Base-by-base conservation (phyloP, 2,329 filamentous ascomycete genomes). In the Didymella lethalis region DNA sequence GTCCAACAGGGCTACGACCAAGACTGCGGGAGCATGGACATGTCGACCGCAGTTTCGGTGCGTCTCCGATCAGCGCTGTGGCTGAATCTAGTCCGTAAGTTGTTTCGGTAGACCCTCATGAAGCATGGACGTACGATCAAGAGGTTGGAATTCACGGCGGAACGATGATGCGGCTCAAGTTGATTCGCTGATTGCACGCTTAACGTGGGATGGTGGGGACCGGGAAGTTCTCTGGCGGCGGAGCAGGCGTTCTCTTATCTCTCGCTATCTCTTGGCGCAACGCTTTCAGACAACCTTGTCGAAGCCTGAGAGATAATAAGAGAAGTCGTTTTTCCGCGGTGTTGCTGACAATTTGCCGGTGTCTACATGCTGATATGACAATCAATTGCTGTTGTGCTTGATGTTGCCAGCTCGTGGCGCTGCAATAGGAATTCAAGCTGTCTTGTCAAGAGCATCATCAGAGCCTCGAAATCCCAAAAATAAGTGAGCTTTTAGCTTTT, bases 171-270 rank as follows among this genome's bases (percentile, higher is more conserved):
- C 55, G 61, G 48, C 28, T 18, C 34, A 14, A 52, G 28, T n/a
- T 18, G 45, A 64, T 69, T 65, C 57, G 66, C 57, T 57, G 47
- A 45, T 47, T 49, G 12, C 18, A 54, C 38, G 64, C 61, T 62
- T 47, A 59, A 60, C 68, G 71, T 64, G 71, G 71, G 72, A 69
- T 73, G 61, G 67, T 68, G 71, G 68, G 64, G 71, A 64, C 66
- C 69, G 63, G 68, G 58, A 66, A 61, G 48, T 59, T 44, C 57
- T 57, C 56, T 48, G 55, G 61, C 43, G 51, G 56, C 58, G 64
- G 65, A 65, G 50, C 57, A 61, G 71, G 69, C 69, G 65, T 66
- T 71, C 59, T 67, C 73, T 75, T 75, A 75, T 75, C 73, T 75
- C 71, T 74, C 68, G 61, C 38, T 57, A 50, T 52, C 62, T 61